Percentiles rank a stretch among this genome's conserved stretches.
Conservation (phyloP, 345 rosid genomes). For the Carallia pectinifolia region DNA sequence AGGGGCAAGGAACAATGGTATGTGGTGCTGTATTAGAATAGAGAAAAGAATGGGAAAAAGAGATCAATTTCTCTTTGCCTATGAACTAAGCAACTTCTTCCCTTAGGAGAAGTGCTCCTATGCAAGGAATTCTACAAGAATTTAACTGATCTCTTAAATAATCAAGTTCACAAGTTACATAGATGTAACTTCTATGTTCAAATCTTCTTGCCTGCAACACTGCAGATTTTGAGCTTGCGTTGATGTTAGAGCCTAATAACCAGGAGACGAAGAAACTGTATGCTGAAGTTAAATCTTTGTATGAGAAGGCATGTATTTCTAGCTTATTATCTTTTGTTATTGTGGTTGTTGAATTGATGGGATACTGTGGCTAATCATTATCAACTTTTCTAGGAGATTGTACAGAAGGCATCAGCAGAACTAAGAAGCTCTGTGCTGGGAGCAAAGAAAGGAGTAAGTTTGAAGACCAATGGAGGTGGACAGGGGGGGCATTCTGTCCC, state of each 20-base stretch:
- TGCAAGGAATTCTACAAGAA: too few relatives aligned
- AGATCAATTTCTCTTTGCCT: too few relatives aligned
- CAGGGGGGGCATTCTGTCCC: constrained; percentile 36
- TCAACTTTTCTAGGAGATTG: constrained; percentile 47
- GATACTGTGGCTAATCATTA: constrained; percentile 2
- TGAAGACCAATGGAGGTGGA: constrained; percentile 37
- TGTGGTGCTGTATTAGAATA: too few relatives aligned
- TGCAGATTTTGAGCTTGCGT: constrained; percentile 88
- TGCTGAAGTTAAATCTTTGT: constrained; percentile 62
- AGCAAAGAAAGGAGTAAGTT: constrained; percentile 37
- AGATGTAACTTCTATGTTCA: constrained; percentile 12
- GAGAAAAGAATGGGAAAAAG: too few relatives aligned
- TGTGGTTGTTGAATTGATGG: neutral
- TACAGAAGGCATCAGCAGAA: constrained; percentile 58
- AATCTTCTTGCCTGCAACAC: too few relatives aligned
- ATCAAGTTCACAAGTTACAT: too few relatives aligned
- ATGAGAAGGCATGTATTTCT: constrained; percentile 54
- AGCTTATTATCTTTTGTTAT: neutral
- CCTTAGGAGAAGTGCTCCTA: too few relatives aligned
- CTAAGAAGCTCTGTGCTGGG: constrained; percentile 48
- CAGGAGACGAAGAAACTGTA: constrained; percentile 82
- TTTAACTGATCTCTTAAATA: too few relatives aligned
- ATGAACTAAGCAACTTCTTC: too few relatives aligned
- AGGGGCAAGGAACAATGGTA: too few relatives aligned
- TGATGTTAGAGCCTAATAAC: constrained; percentile 81